Evolutionary conservation across 2,329 filamentous ascomycete genomes (phyloP).

Genomic region (Penicillium brevicompactum): DNA sequence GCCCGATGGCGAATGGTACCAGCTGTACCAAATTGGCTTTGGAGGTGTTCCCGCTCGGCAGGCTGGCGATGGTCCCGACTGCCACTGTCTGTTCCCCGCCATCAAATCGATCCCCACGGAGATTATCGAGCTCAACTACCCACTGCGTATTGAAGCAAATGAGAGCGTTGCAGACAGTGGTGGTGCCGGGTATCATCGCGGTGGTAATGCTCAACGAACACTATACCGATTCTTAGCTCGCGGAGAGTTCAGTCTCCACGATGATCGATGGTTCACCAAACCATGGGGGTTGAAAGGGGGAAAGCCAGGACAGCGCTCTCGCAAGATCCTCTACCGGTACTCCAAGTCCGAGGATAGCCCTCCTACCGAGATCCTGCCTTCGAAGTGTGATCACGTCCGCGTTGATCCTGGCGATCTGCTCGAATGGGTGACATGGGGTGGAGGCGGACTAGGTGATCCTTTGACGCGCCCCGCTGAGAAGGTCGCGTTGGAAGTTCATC

Average conservation of each 20-base stretch:
- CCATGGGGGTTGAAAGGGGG: constrained; percentile 54
- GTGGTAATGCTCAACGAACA: constrained; percentile 53
- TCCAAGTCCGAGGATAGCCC: constrained; percentile 38
- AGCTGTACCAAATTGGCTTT: constrained; percentile 55
- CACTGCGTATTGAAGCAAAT: constrained; percentile 52
- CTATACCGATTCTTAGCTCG: constrained; percentile 50
- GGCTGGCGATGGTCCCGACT: constrained; percentile 52
- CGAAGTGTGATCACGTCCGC: constrained; percentile 53
- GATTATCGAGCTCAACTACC: constrained; percentile 50
- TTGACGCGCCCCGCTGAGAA: constrained; percentile 46
- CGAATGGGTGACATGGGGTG: constrained; percentile 55
- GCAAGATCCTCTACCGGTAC: constrained; percentile 48
- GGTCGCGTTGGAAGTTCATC: constrained; percentile 51
- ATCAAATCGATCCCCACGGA: constrained; percentile 56
- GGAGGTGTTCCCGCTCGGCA: constrained; percentile 53
- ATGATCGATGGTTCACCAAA: constrained; percentile 54
- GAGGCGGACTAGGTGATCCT: constrained; percentile 52
- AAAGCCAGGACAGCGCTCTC: constrained; percentile 46
- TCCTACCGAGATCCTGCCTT: constrained; percentile 40
- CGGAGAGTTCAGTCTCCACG: constrained; percentile 52
- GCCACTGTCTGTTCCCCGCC: constrained; percentile 54
- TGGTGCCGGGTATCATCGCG: constrained; percentile 50
- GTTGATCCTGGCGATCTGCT: constrained; percentile 51
- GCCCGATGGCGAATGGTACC: constrained; percentile 51
- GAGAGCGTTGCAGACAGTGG: constrained; percentile 53